Conservation (phyloP, 108 stramenopile species). For the Nannochloropsis gaditana region DNA sequence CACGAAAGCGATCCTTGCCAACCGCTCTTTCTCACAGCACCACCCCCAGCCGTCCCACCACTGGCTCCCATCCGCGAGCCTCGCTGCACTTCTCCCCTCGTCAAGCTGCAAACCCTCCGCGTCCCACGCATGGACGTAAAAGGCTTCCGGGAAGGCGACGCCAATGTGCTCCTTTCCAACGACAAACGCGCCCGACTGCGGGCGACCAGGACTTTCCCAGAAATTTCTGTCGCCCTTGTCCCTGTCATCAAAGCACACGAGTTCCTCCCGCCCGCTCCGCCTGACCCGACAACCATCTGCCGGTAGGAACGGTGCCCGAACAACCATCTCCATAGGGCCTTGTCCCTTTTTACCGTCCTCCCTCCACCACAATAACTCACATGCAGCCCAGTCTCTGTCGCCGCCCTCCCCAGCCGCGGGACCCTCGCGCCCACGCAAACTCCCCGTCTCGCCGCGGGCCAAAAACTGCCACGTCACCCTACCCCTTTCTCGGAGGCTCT, state of each 20-base stretch:
- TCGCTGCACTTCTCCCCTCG: too few relatives aligned
- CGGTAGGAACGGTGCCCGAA: not conserved
- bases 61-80: too few relatives aligned
- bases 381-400: too few relatives aligned
- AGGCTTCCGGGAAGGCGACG: not conserved
- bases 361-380: too few relatives aligned
- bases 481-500: not conserved
- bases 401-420: too few relatives aligned
- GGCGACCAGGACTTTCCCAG: not conserved
- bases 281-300: not conserved
- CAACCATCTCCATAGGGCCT: not conserved
- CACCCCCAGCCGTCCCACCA: too few relatives aligned
- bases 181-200: not conserved
- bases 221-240: not conserved
- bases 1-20: too few relatives aligned
- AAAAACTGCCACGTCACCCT: not conserved
- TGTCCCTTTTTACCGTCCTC: too few relatives aligned
- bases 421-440: not conserved
- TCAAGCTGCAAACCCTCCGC: too few relatives aligned
- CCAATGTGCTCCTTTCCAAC: not conserved
- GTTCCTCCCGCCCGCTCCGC: not conserved
- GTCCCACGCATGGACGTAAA: not conserved
- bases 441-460: not conserved
- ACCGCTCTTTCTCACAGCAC: too few relatives aligned
- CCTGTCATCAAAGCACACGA: not conserved